phyloP scores from a whole-genome alignment of 2,329 filamentous ascomycete species.

The Stemphylium lycopersici region DNA sequence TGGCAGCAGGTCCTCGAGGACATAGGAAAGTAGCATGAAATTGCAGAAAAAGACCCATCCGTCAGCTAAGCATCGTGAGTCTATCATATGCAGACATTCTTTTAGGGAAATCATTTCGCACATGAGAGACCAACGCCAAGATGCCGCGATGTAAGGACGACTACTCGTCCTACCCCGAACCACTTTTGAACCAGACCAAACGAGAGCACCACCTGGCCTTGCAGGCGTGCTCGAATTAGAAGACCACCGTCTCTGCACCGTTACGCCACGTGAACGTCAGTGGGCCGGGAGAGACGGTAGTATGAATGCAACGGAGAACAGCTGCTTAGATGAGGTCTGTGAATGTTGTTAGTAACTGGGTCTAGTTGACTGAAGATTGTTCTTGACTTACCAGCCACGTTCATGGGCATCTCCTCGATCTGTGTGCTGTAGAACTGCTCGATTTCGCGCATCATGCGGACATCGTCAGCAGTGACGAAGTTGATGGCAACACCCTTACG shows the following conservation, averaged over 20 bases:
- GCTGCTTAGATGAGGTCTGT: slow-evolving; percentile 50
- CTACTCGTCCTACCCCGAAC: slow-evolving; percentile 40
- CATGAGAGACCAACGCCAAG: slow-evolving; percentile 51
- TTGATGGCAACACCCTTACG: slow-evolving; percentile 99
- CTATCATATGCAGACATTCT: slow-evolving; percentile 46
- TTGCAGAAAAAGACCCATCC: slow-evolving; percentile 37
- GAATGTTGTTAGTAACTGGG: slow-evolving; percentile 16
- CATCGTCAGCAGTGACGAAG: slow-evolving; percentile 98
- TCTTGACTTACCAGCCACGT: slow-evolving; percentile 66
- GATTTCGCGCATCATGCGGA: slow-evolving; percentile 99
- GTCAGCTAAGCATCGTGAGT: slow-evolving; percentile 42
- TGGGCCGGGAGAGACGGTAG: slow-evolving; percentile 33
- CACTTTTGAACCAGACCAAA: slow-evolving; percentile 45
- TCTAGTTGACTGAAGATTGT: not conserved
- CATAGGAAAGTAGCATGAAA: slow-evolving; percentile 44
- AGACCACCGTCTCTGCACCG: slow-evolving; percentile 35
- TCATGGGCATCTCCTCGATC: slow-evolving; percentile 99
- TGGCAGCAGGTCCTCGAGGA: slow-evolving; percentile 41
- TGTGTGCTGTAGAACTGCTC: slow-evolving; percentile 99
- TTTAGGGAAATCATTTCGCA: slow-evolving; percentile 49
- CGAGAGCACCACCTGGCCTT: slow-evolving; percentile 36
- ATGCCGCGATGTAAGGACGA: slow-evolving; percentile 47
- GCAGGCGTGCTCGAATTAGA: slow-evolving; percentile 44
- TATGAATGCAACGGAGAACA: slow-evolving; percentile 29
- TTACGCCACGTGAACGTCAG: slow-evolving; percentile 33